These are phyloP conservation scores for Emergomyces orientalis DNA, from an alignment of 2,329 filamentous ascomycete species.

Conservation along the genomic window DNA sequence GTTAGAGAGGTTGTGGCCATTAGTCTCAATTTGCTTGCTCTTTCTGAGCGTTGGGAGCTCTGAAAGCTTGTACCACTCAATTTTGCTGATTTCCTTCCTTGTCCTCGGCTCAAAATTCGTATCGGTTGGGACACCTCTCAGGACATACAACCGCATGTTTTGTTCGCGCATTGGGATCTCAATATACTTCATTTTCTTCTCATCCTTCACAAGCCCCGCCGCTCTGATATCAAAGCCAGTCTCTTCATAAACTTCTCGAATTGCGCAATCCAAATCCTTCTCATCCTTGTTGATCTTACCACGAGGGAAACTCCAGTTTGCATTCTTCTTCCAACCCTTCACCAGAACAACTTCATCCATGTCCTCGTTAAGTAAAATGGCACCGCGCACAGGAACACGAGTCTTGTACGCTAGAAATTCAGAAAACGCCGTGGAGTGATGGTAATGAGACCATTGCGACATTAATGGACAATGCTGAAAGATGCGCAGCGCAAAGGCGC, in stretches of 20 bases:
- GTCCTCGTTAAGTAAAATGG: conserved; percentile 82
- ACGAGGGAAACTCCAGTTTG: conserved; percentile 91
- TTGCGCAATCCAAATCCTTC: conserved; percentile 82
- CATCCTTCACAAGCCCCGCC: conserved; percentile 65
- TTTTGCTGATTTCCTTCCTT: conserved; percentile 94
- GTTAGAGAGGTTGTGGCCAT: conserved; percentile 41
- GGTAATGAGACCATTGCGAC: conserved; percentile 65
- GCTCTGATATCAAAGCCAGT: conserved; percentile 76
- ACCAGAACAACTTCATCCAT: conserved; percentile 93
- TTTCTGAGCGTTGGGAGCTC: conserved; percentile 77
- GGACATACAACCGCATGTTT: conserved; percentile 85
- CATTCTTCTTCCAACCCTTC: conserved; percentile 94
- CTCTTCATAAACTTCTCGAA: conserved; percentile 92
- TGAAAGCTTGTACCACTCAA: conserved; percentile 85
- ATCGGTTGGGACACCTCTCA: conserved; percentile 77
- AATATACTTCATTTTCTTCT: conserved; percentile 69
- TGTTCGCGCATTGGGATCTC: conserved; percentile 86
- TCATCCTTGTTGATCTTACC: conserved; percentile 99
- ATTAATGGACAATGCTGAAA: conserved; percentile 91
- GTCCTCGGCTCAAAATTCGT: conserved; percentile 83
- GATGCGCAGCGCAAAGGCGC: conserved; percentile 78
- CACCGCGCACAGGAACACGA: conserved; percentile 83
- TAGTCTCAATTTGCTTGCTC: conserved; percentile 40
- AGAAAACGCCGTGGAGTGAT: conserved; percentile 75
- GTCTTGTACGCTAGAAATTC: conserved; percentile 93